A percentile compares a stretch with the other conserved stretches of the same genome.
phyloP scores from a whole-genome alignment of 371 early-diverging fungal species.

The Scutellospora calospora region DNA sequence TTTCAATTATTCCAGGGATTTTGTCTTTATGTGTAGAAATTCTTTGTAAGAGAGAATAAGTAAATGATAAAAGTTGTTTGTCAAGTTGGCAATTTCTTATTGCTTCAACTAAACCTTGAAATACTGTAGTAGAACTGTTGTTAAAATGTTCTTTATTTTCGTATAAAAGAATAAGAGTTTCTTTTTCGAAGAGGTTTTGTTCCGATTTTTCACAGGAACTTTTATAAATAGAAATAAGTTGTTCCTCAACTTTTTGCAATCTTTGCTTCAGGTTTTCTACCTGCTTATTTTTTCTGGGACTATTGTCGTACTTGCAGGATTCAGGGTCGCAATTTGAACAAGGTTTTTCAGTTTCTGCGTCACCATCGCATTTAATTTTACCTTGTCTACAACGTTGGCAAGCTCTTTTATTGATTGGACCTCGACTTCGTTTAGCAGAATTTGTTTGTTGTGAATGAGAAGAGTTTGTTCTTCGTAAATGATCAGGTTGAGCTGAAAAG shows the following conservation, averaged over 20 bases:
- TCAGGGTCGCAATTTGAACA: constrained; percentile 36
- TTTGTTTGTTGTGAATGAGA: background rate
- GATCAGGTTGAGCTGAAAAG: too few species aligned
- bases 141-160: constrained; percentile 11
- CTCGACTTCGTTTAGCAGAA: background rate
- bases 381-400: constrained; percentile 38
- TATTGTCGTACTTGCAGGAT: constrained; percentile 10
- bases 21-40: background rate
- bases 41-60: background rate
- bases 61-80: background rate
- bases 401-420: constrained; percentile 41
- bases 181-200: background rate
- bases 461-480: background rate
- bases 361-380: constrained; percentile 36
- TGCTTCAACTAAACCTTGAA: background rate
- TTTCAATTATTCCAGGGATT: background rate
- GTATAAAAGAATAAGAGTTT: background rate
- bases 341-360: background rate
- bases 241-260: background rate
- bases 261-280: background rate
- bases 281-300: constrained; percentile 38
- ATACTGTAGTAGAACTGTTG: background rate
- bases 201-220: background rate
- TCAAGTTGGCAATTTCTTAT: background rate
- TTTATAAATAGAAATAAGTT: background rate